These are phyloP conservation scores for Aspergillus awamori DNA, from an alignment of 2,329 filamentous ascomycete species.

Conservation along the genomic window DNA sequence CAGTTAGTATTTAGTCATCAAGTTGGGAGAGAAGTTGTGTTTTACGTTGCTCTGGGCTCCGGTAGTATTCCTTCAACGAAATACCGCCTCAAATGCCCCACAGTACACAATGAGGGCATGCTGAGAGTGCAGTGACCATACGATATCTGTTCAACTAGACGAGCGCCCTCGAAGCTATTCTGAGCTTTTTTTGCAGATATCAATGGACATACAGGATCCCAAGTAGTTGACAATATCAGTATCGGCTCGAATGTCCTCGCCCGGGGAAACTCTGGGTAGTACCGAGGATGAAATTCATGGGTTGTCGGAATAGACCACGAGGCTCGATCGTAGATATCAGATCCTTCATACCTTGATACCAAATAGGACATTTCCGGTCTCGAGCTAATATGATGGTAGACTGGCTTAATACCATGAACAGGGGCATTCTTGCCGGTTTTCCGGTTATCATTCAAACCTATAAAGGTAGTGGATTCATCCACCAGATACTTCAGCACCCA, in stretches of 20 bases:
- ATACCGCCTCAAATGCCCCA: neutral
- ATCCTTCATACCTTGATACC: neutral
- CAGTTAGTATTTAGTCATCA: neutral
- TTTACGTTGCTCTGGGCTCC: neutral
- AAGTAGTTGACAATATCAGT: neutral
- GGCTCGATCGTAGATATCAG: neutral
- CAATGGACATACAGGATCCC: neutral
- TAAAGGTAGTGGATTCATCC: neutral
- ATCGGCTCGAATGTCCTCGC: neutral
- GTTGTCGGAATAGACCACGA: neutral
- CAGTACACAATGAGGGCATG: neutral
- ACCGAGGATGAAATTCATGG: neutral
- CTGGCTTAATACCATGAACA: neutral
- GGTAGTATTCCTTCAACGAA: neutral
- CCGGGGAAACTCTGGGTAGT: neutral
- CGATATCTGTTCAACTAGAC: neutral
- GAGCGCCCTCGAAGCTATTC: neutral
- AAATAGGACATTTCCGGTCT: neutral
- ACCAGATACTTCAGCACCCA: neutral
- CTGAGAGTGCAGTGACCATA: neutral
- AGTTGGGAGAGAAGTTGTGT: neutral
- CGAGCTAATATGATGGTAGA: neutral
- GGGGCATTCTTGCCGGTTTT: neutral
- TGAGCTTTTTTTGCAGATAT: neutral
- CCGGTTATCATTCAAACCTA: neutral